Evolutionary conservation across 106 monocot genomes (phyloP).

Genomic region (Acanthochlamys bracteata): DNA sequence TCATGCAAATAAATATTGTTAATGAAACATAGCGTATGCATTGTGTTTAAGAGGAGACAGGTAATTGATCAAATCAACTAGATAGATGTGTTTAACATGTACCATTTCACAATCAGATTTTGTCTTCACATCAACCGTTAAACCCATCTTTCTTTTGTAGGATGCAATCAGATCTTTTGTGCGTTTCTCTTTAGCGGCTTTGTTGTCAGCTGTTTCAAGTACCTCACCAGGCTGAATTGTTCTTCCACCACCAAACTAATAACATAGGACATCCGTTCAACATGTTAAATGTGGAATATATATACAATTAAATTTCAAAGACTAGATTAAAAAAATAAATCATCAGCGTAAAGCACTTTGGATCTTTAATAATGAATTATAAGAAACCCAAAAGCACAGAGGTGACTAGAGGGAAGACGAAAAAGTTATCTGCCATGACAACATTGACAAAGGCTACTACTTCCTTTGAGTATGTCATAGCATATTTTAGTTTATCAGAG

Average conservation of each 20-base stretch:
- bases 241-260: conserved; percentile 86
- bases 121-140: conserved; percentile 69
- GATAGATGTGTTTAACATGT: conserved; percentile 8
- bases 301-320: too few species aligned
- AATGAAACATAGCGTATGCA: background rate
- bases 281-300: background rate
- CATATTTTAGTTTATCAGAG: too few species aligned
- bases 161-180: conserved; percentile 63
- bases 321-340: too few species aligned
- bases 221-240: conserved; percentile 58
- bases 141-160: conserved; percentile 57
- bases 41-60: background rate
- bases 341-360: too few species aligned
- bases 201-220: conserved; percentile 66
- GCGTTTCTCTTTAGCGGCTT: conserved; percentile 53
- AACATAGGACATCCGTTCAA: conserved; percentile 2
- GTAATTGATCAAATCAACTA: background rate
- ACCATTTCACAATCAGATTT: conserved; percentile 84
- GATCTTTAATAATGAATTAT: too few species aligned
- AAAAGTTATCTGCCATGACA: too few species aligned
- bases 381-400: too few species aligned
- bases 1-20: too few species aligned
- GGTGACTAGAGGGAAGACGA: too few species aligned
- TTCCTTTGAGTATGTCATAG: too few species aligned
- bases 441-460: too few species aligned